Evolutionary conservation across 306 rosid genomes (phyloP).

Genomic region (Gleditsia sinensis): DNA sequence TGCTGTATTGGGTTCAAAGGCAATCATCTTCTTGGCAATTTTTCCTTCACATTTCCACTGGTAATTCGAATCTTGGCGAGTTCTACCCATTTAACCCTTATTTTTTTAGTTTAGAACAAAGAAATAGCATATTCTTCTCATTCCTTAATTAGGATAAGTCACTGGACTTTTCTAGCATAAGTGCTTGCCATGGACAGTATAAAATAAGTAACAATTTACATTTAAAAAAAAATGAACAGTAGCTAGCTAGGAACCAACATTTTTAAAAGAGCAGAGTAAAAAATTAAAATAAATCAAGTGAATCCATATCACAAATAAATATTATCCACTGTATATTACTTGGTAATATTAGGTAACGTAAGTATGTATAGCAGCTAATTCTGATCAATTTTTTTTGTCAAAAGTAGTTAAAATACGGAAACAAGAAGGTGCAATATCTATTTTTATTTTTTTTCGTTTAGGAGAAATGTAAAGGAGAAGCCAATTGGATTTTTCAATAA

Average conservation of each 20-base stretch:
- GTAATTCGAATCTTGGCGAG: not conserved
- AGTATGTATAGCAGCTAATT: too few species aligned
- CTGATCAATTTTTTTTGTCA: not conserved
- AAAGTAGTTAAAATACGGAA: not conserved
- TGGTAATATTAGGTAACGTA: too few species aligned
- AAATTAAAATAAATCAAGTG: too few species aligned
- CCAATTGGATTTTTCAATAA: constrained; percentile 11
- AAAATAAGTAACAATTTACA: too few species aligned
- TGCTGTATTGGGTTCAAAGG: not conserved
- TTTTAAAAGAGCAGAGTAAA: too few species aligned
- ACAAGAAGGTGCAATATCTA: too few species aligned
- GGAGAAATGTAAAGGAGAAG: not conserved
- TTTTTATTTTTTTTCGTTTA: too few species aligned
- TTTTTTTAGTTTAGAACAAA: not conserved
- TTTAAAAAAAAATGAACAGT: too few species aligned
- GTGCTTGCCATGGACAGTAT: too few species aligned
- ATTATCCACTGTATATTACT: too few species aligned
- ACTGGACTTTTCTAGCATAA: not conserved
- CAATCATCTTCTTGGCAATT: not conserved
- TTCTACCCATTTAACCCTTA: not conserved
- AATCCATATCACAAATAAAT: too few species aligned
- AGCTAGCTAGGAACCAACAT: too few species aligned
- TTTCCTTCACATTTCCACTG: not conserved
- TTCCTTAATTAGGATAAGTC: not conserved
- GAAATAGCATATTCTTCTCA: not conserved